Evolutionary conservation across 257 asterid genomes (phyloP), one percentile per base, ranked within the genome.

Genomic region (Eustoma russellianum): DNA sequence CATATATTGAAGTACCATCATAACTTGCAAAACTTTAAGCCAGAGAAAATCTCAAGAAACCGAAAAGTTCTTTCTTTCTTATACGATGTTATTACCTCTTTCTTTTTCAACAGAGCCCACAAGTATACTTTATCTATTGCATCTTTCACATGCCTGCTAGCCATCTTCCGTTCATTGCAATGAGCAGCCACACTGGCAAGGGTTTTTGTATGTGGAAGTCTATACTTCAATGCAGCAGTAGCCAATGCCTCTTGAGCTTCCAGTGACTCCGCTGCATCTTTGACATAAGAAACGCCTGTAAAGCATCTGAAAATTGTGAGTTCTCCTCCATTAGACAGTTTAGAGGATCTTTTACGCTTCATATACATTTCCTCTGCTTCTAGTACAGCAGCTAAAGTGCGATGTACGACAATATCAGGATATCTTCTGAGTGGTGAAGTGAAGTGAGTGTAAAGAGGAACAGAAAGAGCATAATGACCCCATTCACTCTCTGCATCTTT

Each of bases 351-450:
- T 60, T 70, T 74, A 57, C 44, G 66, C 60, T 80, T 77, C 74
- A 75, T 50, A 76, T 68, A 86, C 65, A 60, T 66, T 52, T 68
- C 79, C 65, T 90, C 95, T 50, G 91, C 98, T 53, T 86, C 92
- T 52, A 86, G 28, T 58, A 83, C 69, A 16, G 98, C 96, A 64
- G 91, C 88, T 57, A 90, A 69, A 5, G 80, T 90, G 17, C 98
- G 88, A 60, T 90, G 98, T 19, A 90, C 98, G 41, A 90, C 62
- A 53, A 90, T 78, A 66, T 90, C 98, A 11, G 96, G 82, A 74
- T 90, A 90, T 33, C 98, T 77, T 9, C 98, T 79, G 17, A 90
- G 74, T 10, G 98, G 96, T 49, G 95, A 83, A 63, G 98, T 90
- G 70, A 90, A 90, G 76, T 86, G 96, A 10, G 98, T 83, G 72